Conservation (phyloP, 129 eudicot species). For the Kitagawia praeruptora region DNA sequence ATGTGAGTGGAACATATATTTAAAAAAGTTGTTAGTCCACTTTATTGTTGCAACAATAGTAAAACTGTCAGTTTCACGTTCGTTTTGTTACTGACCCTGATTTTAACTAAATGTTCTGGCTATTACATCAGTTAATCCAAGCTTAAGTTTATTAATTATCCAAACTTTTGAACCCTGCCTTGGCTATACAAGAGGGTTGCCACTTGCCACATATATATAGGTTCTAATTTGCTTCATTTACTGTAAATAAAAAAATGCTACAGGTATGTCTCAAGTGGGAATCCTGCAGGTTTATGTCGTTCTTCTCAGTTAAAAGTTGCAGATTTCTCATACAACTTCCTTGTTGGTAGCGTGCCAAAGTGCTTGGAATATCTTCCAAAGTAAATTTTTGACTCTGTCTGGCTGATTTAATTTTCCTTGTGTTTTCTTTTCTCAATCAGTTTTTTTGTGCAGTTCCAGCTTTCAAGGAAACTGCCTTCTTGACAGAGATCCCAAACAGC, state of each 20-base stretch:
- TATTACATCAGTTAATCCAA: background rate
- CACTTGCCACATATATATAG: background rate
- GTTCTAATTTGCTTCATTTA: conserved; percentile 9
- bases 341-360: conserved; percentile 73
- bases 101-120: background rate
- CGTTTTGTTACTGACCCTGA: background rate
- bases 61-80: background rate
- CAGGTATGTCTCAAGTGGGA: conserved; percentile 51
- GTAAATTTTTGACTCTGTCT: conserved; percentile 26
- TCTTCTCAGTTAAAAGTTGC: conserved; percentile 65
- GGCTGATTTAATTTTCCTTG: conserved; percentile 1
- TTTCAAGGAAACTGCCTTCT: conserved; percentile 89
- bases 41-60: background rate
- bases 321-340: conserved; percentile 70
- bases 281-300: conserved; percentile 62
- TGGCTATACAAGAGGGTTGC: background rate
- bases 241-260: background rate
- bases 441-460: conserved; percentile 42
- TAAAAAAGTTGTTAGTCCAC: background rate
- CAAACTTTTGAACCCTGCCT: background rate
- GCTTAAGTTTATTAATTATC: background rate
- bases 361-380: conserved; percentile 82
- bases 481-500: conserved; percentile 56
- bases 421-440: conserved; percentile 6
- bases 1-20: conserved; percentile 35